Base-by-base conservation (phyloP, 257 asterid species). In the Nicotiana sylvestris region DNA sequence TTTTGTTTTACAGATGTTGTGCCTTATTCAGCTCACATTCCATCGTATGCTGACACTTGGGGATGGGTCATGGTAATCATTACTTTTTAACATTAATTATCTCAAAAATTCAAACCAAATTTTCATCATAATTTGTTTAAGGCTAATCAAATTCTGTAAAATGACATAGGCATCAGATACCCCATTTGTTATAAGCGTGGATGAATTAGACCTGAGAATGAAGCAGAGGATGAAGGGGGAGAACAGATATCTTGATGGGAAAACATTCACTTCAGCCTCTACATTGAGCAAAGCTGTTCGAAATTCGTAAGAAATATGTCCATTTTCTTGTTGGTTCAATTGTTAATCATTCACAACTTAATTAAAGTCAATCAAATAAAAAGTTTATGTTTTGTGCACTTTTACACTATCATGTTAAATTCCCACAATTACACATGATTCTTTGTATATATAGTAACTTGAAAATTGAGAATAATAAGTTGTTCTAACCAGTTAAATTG, bases 11-110 rank as follows among this genome's bases (percentile, higher is more conserved):
- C 98, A 95, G 99, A 95, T 91, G 99, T 93, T 74, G 95, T 93
- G 78, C 97, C 99, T 78, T 95, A 92, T 85, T 92, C 99, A 82
- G 98, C 98, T 82, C 99, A 95, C 77, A 88, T 93, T 81, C 98
- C 98, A 65, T 95, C 99, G 53, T 95, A 91, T 87, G 99, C 98
- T 61, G 99, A 95, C 88, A 93, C 94, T 37, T 95, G 99, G 99
- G 99, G 99, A 80, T 95, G 99, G 99, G 89, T 93, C 91, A 95
- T 95, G 99, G 99, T 95, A 91, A 91, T 76, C 8, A 77, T 58
- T 78, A 39, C 83, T 67, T 16, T 33, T 29, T 0, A n/a, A 30
- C 9, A 13, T 56, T 39, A 3, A 13, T 56, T 43, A 4, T 9
- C 4, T 76, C 2, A 55, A 57, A 21, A 25, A 3, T 78, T 32